Conservation (phyloP, 2,329 filamentous ascomycete genomes). For the Xylogone sp. region DNA sequence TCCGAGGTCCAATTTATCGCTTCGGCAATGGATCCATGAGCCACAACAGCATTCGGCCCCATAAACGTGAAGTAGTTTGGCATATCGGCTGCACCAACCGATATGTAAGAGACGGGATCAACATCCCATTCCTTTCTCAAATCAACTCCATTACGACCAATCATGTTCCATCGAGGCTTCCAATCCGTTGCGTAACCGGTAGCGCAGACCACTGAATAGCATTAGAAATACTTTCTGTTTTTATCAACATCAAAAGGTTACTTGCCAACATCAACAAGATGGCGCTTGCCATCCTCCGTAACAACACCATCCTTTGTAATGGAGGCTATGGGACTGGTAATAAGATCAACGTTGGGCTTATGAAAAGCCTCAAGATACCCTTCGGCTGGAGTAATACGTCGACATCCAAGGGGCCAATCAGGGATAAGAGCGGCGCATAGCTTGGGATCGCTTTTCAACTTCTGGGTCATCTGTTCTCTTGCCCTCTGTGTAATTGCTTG, state of each 20-base stretch:
- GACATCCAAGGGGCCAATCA: neutral
- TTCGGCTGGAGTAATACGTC: conserved; percentile 2
- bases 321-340: neutral
- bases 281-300: neutral
- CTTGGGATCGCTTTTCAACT: conserved; percentile 2
- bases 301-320: neutral
- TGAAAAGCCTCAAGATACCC: conserved; percentile 9
- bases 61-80: conserved; percentile 4
- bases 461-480: conserved; percentile 10
- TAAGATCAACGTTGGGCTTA: neutral
- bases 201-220: conserved; percentile 29
- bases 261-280: neutral
- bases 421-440: neutral
- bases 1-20: conserved; percentile 28
- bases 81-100: conserved; percentile 4
- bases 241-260: neutral
- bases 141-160: conserved; percentile 5
- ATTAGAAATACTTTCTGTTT: neutral
- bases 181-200: conserved; percentile 22
- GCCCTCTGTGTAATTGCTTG: no score
- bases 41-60: conserved; percentile 4
- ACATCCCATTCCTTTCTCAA: conserved; percentile 8
- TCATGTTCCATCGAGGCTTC: conserved; percentile 9
- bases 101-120: conserved; percentile 8
- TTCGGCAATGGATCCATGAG: conserved; percentile 20